Percentiles rank a stretch among this genome's conserved stretches.
These are phyloP conservation scores for Ogataea pignaliae DNA, from an alignment of 805 yeast genomes.

Conservation along the genomic window DNA sequence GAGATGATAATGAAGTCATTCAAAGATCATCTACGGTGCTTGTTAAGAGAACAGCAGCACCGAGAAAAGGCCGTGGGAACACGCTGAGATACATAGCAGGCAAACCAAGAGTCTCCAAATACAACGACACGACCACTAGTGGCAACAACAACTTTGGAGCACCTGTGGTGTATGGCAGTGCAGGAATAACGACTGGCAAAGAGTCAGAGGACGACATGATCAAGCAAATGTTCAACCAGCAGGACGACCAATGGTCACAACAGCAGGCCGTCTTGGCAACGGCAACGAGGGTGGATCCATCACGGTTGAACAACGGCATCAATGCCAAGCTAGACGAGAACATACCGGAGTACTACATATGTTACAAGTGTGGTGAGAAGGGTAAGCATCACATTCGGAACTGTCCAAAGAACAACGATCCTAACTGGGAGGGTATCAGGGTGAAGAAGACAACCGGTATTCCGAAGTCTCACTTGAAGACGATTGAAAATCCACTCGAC, in stretches of 20 bases:
- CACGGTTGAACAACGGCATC: slow-evolving; percentile 9
- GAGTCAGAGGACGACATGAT: slow-evolving; percentile 80
- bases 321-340: slow-evolving; percentile 52
- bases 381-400: slow-evolving; percentile 92
- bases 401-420: slow-evolving; percentile 92
- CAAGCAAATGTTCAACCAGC: slow-evolving; percentile 86
- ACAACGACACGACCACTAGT: slow-evolving; percentile 9
- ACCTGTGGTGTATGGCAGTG: slow-evolving; percentile 3
- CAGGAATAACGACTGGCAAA: slow-evolving; percentile 11
- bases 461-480: slow-evolving; percentile 85
- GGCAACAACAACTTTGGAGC: background rate
- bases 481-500: slow-evolving; percentile 68
- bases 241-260: slow-evolving; percentile 91
- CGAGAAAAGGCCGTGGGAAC: slow-evolving; percentile 44
- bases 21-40: slow-evolving; percentile 84
- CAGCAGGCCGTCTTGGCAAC: slow-evolving; percentile 88
- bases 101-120: slow-evolving; percentile 46
- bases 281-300: slow-evolving; percentile 60
- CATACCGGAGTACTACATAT: slow-evolving; percentile 94
- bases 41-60: slow-evolving; percentile 75
- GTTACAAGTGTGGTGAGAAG: slow-evolving; percentile 93
- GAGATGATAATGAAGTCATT: slow-evolving; percentile 85
- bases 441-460: slow-evolving; percentile 95
- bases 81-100: slow-evolving; percentile 72
- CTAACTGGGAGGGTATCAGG: slow-evolving; percentile 88